Conservation (phyloP, 177 flowering plant species). For the Tripterygium wilfordii region DNA sequence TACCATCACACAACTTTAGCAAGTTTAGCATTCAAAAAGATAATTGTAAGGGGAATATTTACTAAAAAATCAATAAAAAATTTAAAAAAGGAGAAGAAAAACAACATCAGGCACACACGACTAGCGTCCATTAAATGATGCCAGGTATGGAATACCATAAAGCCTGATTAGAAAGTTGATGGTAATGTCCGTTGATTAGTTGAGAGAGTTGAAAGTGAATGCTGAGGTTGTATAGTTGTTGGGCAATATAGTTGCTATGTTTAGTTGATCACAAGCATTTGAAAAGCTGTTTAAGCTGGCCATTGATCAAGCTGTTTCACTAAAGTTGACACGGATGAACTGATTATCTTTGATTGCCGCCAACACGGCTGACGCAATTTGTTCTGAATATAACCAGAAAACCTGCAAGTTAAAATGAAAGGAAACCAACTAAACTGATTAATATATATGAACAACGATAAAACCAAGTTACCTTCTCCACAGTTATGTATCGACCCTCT, state of each 20-base stretch:
- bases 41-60: too few relatives aligned
- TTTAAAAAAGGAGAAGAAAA: too few relatives aligned
- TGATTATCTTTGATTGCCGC: constrained; percentile 97
- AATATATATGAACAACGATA: constrained; percentile 5
- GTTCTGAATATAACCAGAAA: constrained; percentile 91
- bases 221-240: constrained; percentile 87
- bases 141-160: constrained; percentile 70
- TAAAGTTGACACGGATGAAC: constrained; percentile 76
- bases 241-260: constrained; percentile 61
- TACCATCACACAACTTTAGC: too few relatives aligned
- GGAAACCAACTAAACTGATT: constrained; percentile 18
- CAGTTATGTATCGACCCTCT: constrained; percentile 89
- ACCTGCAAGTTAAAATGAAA: constrained; percentile 73
- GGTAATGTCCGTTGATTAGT: constrained; percentile 93
- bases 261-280: constrained; percentile 78
- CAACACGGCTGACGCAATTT: constrained; percentile 86
- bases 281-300: constrained; percentile 84
- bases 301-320: constrained; percentile 83
- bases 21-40: too few relatives aligned
- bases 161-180: constrained; percentile 60
- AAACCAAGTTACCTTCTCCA: constrained; percentile 72
- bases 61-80: too few relatives aligned
- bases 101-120: constrained; percentile 4
- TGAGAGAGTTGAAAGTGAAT: constrained; percentile 85
- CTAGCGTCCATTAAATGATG: constrained; percentile 30